Evolutionary conservation across 1,284 basidiomycete species (phyloP).

Genomic region (Cryptococcus depauperatus): DNA sequence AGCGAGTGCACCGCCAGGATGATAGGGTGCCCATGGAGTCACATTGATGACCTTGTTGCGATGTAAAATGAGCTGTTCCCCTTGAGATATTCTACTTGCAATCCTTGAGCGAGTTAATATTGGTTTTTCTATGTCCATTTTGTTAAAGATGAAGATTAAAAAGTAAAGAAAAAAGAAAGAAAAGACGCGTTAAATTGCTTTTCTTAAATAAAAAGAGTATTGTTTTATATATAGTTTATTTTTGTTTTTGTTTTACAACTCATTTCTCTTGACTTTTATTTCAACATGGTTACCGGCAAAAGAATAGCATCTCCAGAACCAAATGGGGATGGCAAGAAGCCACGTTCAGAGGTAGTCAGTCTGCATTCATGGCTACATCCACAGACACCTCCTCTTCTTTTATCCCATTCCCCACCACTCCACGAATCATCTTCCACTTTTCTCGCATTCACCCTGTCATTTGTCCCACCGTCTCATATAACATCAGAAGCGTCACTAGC

Average conservation of each 20-base stretch:
- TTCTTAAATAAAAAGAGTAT: background rate
- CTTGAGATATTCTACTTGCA: slow-evolving; percentile 54
- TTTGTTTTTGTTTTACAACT: background rate
- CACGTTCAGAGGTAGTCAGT: slow-evolving; percentile 1
- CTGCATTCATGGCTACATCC: slow-evolving; percentile 39
- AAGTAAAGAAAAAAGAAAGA: background rate
- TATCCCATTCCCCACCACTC: slow-evolving; percentile 29
- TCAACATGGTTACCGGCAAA: no score
- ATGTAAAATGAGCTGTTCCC: slow-evolving; percentile 75
- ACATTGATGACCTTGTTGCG: slow-evolving; percentile 68
- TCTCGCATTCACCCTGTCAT: slow-evolving; percentile 27
- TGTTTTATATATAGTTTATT: no score
- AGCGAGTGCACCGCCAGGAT: slow-evolving; percentile 84
- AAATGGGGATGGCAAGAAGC: background rate
- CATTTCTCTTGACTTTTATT: no score
- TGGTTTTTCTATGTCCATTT: slow-evolving; percentile 3
- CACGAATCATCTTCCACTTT: slow-evolving; percentile 34
- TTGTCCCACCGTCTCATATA: slow-evolving; percentile 23
- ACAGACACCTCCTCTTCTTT: slow-evolving; percentile 15
- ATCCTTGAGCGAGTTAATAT: slow-evolving; percentile 26
- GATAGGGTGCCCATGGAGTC: slow-evolving; percentile 69
- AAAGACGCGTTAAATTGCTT: background rate
- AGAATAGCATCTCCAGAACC: no score
- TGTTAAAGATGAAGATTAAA: background rate
- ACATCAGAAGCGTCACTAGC: slow-evolving; percentile 17